A percentile compares a stretch with the other conserved stretches of the same genome.
Conservation (phyloP, 768 basidiomycete species). For the Leucogyrophana mollusca region DNA sequence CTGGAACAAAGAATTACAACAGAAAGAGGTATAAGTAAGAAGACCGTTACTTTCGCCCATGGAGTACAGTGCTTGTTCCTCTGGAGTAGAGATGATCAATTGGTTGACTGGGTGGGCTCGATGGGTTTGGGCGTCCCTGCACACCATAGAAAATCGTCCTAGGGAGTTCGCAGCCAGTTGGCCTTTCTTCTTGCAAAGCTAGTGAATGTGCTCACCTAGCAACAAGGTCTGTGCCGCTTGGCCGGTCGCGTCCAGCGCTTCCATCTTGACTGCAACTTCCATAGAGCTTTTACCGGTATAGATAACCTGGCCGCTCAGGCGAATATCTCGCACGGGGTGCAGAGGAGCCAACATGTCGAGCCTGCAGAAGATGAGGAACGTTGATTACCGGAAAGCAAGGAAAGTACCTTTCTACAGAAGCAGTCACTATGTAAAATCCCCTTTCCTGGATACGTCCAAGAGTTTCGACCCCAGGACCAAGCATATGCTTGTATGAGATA, state of each 20-base stretch:
- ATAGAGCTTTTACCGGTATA: constrained; percentile 76
- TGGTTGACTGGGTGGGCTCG: constrained; percentile 64
- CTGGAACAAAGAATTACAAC: constrained; percentile 31
- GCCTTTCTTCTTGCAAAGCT: background rate
- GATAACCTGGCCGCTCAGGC: constrained; percentile 79
- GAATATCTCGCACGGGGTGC: constrained; percentile 61
- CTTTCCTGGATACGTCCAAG: constrained; percentile 55
- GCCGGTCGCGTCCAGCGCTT: constrained; percentile 48
- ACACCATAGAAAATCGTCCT: constrained; percentile 95
- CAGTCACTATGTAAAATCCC: constrained; percentile 83
- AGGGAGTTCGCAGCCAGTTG: background rate
- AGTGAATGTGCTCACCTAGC: constrained; percentile 45
- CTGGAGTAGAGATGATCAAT: constrained; percentile 54
- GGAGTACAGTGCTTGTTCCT: constrained; percentile 59
- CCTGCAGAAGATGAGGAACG: constrained; percentile 29
- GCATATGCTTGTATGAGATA: constrained; percentile 81
- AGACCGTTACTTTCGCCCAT: constrained; percentile 64
- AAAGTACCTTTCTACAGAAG: constrained; percentile 70
- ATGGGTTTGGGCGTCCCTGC: constrained; percentile 67
- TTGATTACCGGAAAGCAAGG: background rate
- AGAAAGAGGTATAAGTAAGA: background rate
- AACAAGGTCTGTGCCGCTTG: constrained; percentile 58
- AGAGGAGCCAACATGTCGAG: constrained; percentile 67
- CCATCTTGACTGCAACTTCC: constrained; percentile 88
- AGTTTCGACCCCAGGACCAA: constrained; percentile 59